phyloP scores from a whole-genome alignment of 768 basidiomycete genomes.

The Daedaleopsis nitida region DNA sequence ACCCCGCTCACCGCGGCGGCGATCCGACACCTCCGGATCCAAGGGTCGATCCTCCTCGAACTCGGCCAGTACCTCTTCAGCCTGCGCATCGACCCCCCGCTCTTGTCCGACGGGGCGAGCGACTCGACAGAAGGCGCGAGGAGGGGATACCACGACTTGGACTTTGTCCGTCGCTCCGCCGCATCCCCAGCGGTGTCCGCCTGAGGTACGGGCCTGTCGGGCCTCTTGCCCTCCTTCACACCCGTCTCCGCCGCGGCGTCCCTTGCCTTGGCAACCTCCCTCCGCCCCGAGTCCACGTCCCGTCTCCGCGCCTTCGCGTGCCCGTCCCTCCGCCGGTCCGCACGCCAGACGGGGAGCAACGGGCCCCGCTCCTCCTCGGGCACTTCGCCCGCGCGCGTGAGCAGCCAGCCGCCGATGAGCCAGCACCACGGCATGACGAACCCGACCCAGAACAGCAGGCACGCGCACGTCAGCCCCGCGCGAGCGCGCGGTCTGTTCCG shows the following conservation, averaged over 20 bases:
- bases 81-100: constrained; percentile 18
- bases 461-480: constrained; percentile 21
- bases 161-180: constrained; percentile 9
- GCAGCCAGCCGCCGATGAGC: constrained; percentile 77
- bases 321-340: constrained; percentile 40
- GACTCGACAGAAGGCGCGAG: constrained; percentile 49
- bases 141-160: constrained; percentile 55
- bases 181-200: not conserved
- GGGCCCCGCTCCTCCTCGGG: constrained; percentile 35
- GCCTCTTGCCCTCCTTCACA: too few relatives aligned
- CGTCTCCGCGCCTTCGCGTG: constrained; percentile 39
- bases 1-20: constrained; percentile 63
- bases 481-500: not conserved
- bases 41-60: constrained; percentile 34
- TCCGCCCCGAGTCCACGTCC: not conserved
- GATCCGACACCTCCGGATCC: constrained; percentile 51
- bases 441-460: constrained; percentile 73
- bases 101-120: constrained; percentile 26
- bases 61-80: constrained; percentile 16
- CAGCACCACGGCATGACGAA: constrained; percentile 75
- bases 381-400: constrained; percentile 42
- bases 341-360: constrained; percentile 33
- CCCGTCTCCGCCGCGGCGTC: not conserved
- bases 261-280: constrained; percentile 40
- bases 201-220: not conserved